Conservation (phyloP, 208 protist species). For the Eutreptiella sp. region DNA sequence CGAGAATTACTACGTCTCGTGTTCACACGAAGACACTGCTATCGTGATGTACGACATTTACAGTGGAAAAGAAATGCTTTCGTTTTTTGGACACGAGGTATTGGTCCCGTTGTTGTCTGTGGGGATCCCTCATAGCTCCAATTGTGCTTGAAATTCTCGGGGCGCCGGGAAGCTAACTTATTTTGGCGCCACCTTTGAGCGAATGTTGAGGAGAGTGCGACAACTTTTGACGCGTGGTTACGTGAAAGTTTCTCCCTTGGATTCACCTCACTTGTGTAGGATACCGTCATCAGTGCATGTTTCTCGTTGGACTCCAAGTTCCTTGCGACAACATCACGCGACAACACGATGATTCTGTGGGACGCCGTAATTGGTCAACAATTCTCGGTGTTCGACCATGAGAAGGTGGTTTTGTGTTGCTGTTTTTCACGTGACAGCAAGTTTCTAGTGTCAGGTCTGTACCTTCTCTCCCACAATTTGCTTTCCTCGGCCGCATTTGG, state of each 20-base stretch:
- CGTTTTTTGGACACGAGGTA: too few relatives aligned
- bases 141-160: too few relatives aligned
- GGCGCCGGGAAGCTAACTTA: too few relatives aligned
- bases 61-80: constrained; percentile 55
- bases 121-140: too few relatives aligned
- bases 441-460: constrained; percentile 60
- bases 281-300: constrained; percentile 65
- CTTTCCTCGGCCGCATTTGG: too few relatives aligned
- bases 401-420: constrained; percentile 80
- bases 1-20: constrained; percentile 65
- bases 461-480: too few relatives aligned
- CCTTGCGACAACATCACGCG: constrained; percentile 73
- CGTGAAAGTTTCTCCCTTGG: too few relatives aligned
- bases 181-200: too few relatives aligned
- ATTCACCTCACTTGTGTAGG: too few relatives aligned
- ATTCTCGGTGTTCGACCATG: constrained; percentile 62
- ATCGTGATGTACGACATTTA: constrained; percentile 51
- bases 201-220: too few relatives aligned
- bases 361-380: constrained; percentile 67
- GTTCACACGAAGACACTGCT: constrained; percentile 69
- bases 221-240: too few relatives aligned
- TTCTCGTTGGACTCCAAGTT: constrained; percentile 73
- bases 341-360: constrained; percentile 76
- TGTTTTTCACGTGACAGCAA: constrained; percentile 72
- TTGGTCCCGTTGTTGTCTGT: too few relatives aligned